Base-by-base conservation (phyloP, 164 flowering plant genomes). In the Berberis vulgaris region DNA sequence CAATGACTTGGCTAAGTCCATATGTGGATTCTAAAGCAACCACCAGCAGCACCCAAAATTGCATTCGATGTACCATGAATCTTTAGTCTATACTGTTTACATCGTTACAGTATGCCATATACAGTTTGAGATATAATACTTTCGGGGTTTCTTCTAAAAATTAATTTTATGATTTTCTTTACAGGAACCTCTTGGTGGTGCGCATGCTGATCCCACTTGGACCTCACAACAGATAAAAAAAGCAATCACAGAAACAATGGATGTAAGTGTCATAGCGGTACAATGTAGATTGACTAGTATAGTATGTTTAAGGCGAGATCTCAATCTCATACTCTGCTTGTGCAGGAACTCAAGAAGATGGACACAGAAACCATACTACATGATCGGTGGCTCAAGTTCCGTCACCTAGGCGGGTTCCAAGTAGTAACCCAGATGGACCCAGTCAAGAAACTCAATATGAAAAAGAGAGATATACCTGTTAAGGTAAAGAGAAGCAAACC, bases 141-240 rank as follows among this genome's bases (percentile, higher is more conserved):
- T 52, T 52, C 0, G 13, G 13, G n/a, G 13, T 3, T 26, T 49
- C 6, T 6, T 49, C 52, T 52, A 7, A 52, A 52, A 13, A 7
- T 38, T 43, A 64, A 44, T 43, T 67, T 53, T 26, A 50, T 26
- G 26, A n/a, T 52, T 13, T 39, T 61, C 64, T 59, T 62, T 10
- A 72, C 84, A 94, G 99, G 99, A 94, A 72, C 99, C 99, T 54
- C 88, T 94, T 42, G 99, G 97, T 64, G 99, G 99, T 74, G 99
- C 97, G 56, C 99, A 94, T 81, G 73, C 81, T 4, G 96, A 87
- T 83, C 83, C 97, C 46, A 42, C 77, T 64, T 86, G 96, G 97
- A 87, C 96, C 49, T 94, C 99, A 13, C 82, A 89, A 67, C 96
- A 83, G 73, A 87, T 94, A 66, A 94, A 85, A 77, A 54, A 9